Base-by-base conservation (phyloP, 805 yeast genomes). In the Saturnispora kantuleensis region DNA sequence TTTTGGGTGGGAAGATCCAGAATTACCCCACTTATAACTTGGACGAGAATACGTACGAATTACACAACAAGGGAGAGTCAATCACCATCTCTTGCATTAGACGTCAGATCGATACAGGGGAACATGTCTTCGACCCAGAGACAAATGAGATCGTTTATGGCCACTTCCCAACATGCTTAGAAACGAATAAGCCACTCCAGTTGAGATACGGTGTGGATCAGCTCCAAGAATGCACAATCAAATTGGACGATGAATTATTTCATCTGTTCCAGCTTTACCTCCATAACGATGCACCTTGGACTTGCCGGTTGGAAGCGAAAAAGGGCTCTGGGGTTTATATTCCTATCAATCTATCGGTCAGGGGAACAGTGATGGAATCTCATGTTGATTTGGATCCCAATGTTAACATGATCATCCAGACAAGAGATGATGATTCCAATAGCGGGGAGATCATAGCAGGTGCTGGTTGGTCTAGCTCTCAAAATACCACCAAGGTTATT, bases 241-340 rank as follows among this genome's bases (percentile, higher is more conserved):
- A 63, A 5, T 69, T 84, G 40, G 68, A 73, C 11, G 90, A 84
- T 58, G 81, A 79, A 51, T 54, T 77, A 35, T 84, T 73, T 56
- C 93, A 84, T 56, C 58, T 83, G 47, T 80, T 84, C 59, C 90
- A 84, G 63, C 65, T 83, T 39, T 83, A 83, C 57, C 65, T 84
- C 36, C 93, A 84, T 59, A 82, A 83, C 56, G 93, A 84, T 57
- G 78, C 74, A 8, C 93, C 93, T 28, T 76, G 79, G 56, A 72
- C 83, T 39, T 84, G 93, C 59, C 66, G 81, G 45, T 52, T 81
- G 9, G 82, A 84, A 3, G 59, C 76, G 47, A 63, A 72, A 15
- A 64, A 64, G 32, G 63, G 66, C 44, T 63, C 67, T 35, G 65
- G 70, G 31, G 73, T 74, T 7, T 64, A 56, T 31, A 63, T 81